Evolutionary conservation across 2,329 filamentous ascomycete species (phyloP), one percentile per base, ranked within the genome.

Genomic region (Penicillium sclerotiorum): DNA sequence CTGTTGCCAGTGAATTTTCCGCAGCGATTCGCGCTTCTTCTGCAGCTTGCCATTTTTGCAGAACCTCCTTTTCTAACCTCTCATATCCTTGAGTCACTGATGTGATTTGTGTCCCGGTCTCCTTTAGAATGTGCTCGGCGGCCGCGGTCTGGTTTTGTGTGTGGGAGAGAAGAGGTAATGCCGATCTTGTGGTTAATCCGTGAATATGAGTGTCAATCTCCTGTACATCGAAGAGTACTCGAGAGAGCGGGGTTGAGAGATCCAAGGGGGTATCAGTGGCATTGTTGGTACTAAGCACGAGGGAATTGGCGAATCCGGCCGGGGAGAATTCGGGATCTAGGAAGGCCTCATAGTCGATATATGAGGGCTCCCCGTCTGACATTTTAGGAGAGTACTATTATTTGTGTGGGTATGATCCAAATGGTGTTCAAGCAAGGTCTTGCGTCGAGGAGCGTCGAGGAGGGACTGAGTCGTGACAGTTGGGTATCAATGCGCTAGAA

Each of bases 181-280:
- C 91, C 22, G 87, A 89, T 56, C 88, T 86, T 2, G 91, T 94
- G 5, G 93, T 95, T 33, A 97, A 81, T 3, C 84, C 82, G 70
- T 99, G 90, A 56, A 99, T 96, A 68, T 95, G 91, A 0, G 92
- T 95, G 73, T 97, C 93, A 58, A 99, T 88, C 73, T 97, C 94
- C 68, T 97, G 94, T 3, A 94, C 87, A 72, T 99, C 94, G 73
- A 99, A 99, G 6, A 97, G 84, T 5, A 96, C 92, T 47, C 90
- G 85, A 5, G 92, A 96, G 40, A 99, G 81, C 2, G 94, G 93
- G 13, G 94, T 97, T 5, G 91, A 93, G 49, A 99, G 87, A 71
- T 99, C 94, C 62, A 97, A 83, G 6, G 90, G 88, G 1, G 87
- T 87, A 73, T 97, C 94, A 59, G 87, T 89, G 50, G 90, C 81